A percentile compares a stretch with the other conserved stretches of the same genome.
These are phyloP conservation scores for Acanthamoeba castellanii DNA, from an alignment of 208 protist genomes.

Conservation along the genomic window DNA sequence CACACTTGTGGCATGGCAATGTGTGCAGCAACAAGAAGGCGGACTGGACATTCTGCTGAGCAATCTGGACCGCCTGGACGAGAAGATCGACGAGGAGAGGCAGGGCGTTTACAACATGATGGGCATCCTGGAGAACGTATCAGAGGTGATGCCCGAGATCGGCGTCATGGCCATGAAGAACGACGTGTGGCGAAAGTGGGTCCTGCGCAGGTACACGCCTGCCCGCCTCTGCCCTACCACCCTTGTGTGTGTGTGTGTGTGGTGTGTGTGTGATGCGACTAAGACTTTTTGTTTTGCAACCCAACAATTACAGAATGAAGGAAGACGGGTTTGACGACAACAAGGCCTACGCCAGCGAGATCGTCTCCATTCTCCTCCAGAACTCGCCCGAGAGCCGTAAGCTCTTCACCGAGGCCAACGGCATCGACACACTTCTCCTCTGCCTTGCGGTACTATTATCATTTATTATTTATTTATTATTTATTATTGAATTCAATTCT, in stretches of 20 bases:
- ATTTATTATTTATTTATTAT: slow-evolving; percentile 62
- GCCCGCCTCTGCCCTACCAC: no score
- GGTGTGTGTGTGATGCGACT: neutral
- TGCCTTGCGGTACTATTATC: slow-evolving; percentile 77
- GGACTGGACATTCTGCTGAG: slow-evolving; percentile 76
- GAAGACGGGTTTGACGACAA: slow-evolving; percentile 82
- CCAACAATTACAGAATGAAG: slow-evolving; percentile 24
- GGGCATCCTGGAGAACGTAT: slow-evolving; percentile 86
- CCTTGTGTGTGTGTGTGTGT: neutral
- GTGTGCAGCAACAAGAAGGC: slow-evolving; percentile 78
- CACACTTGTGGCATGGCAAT: neutral
- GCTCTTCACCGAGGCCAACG: slow-evolving; percentile 76
- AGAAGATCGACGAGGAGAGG: slow-evolving; percentile 80
- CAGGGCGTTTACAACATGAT: slow-evolving; percentile 84
- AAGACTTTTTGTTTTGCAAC: neutral
- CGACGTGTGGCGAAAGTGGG: slow-evolving; percentile 78
- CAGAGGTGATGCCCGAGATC: slow-evolving; percentile 78
- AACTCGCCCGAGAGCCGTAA: slow-evolving; percentile 62
- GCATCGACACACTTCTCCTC: slow-evolving; percentile 81
- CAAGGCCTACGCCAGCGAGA: slow-evolving; percentile 83
- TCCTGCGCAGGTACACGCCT: slow-evolving; percentile 20
- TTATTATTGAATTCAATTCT: slow-evolving; percentile 52
- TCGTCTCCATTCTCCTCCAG: slow-evolving; percentile 85
- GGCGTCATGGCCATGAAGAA: slow-evolving; percentile 43
- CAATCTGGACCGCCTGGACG: slow-evolving; percentile 83